A percentile compares a stretch with the other conserved stretches of the same genome.
Conservation (phyloP, 2,329 filamentous ascomycete genomes). For the Alternaria novae-zelandiae region DNA sequence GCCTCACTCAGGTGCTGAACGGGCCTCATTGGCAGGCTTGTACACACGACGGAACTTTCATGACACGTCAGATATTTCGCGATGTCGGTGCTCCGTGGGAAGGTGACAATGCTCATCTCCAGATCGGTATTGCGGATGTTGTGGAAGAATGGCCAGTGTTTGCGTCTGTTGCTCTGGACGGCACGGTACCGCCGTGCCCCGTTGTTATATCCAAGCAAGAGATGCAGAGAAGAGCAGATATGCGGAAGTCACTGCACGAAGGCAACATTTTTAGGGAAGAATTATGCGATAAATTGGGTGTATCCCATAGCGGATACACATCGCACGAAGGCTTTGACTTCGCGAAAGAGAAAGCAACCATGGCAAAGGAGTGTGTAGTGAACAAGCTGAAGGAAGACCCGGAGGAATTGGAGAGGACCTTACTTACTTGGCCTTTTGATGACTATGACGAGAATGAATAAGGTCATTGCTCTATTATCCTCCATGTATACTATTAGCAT, state of each 20-base stretch:
- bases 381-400: background rate
- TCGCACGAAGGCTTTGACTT: background rate
- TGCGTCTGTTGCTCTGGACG: background rate
- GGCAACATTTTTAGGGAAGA: background rate
- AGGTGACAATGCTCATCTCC: conserved; percentile 34
- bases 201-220: background rate
- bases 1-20: conserved; percentile 31
- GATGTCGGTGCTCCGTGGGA: conserved; percentile 37
- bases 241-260: background rate
- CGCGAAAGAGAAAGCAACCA: background rate
- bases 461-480: background rate
- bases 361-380: background rate
- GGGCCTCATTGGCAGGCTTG: conserved; percentile 32
- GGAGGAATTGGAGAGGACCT: background rate
- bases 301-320: background rate
- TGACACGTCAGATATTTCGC: conserved; percentile 29
- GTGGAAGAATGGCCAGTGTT: background rate
- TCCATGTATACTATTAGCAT: background rate
- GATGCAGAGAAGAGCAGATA: background rate
- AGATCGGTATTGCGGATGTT: conserved; percentile 6
- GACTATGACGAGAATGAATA: background rate
- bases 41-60: conserved; percentile 21
- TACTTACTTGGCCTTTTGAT: background rate
- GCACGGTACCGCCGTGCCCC: background rate
- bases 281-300: background rate